Evolutionary conservation across 2,329 filamentous ascomycete species (phyloP), one percentile per base, ranked within the genome.

Genomic region (Colletotrichum sp.): DNA sequence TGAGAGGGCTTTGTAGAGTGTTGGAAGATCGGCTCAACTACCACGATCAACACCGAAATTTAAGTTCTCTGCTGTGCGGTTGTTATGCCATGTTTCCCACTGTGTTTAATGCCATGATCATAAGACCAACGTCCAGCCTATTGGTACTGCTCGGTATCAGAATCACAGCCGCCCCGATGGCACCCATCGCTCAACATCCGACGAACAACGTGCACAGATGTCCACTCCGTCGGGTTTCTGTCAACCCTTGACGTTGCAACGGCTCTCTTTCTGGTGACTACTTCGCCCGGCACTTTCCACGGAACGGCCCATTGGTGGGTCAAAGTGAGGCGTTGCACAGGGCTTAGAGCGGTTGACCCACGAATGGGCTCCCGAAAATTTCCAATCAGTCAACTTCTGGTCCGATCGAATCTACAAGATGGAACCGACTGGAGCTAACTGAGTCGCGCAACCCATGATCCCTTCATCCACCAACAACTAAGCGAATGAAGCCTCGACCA

Each of bases 1-100:
- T 7, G n/a, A 52, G 43, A 13, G 10, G 4, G 10, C 43, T 7
- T 12, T 52, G 2, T 7, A 4, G 12, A 24, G 5, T 52, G n/a
- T 1, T 52, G 4, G 10, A 52, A 21, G n/a, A 13, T 2, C 43
- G 0, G 1, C n/a, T 3, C 1, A 24, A 7, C 10, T 52, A 52
- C n/a, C 43, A 52, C 2, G 43, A 24, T 52, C n/a, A 13, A 52
- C 3, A 4, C 10, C 10, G 43, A 52, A 3, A 52, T 52, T 52
- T 52, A 52, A 52, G 3, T 5, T 1, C 43, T 48, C 6, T 48
- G 0, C 43, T 48, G 5, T 48, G 43, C 5, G 2, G 0, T 3
- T 43, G 9, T n/a, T 43, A 0, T 48, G 43, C 4, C n/a, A 21
- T 48, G 3, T 21, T 48, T 48, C 10, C 43, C 43, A 3, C n/a